phyloP scores from a whole-genome alignment of 139 green algal species.

The Chlorella sorokiniana region DNA sequence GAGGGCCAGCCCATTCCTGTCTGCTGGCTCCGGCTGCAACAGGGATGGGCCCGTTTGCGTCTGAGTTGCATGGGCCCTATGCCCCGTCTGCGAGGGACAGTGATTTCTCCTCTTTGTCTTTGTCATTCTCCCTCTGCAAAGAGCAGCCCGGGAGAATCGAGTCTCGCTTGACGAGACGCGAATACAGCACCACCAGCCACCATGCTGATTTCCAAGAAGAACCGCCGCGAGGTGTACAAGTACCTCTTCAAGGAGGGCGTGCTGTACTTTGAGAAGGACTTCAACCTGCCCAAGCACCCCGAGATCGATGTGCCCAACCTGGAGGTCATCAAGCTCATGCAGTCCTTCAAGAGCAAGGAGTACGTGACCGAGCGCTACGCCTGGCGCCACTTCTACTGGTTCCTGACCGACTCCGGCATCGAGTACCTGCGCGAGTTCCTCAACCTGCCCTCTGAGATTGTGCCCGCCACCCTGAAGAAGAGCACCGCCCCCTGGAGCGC shows the following conservation, averaged over 20 bases:
- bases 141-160: constrained; percentile 84
- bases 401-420: constrained; percentile 98
- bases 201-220: constrained; percentile 99
- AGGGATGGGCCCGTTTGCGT: no score
- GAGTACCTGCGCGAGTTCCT: constrained; percentile 98
- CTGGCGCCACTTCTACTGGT: constrained; percentile 99
- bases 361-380: constrained; percentile 96
- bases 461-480: constrained; percentile 97
- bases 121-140: no score
- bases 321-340: constrained; percentile 61
- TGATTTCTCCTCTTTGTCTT: no score
- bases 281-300: constrained; percentile 94
- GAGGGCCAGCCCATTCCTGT: no score
- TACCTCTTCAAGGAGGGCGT: constrained; percentile 99
- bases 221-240: constrained; percentile 98
- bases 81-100: no score
- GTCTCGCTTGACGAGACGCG: constrained; percentile 89
- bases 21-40: no score
- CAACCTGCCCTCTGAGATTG: constrained; percentile 94
- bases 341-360: constrained; percentile 97
- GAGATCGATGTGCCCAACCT: constrained; percentile 94
- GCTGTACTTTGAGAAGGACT: constrained; percentile 99
- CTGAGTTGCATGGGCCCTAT: no score
- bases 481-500: constrained; percentile 73
- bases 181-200: constrained; percentile 56